Base-by-base conservation (phyloP, 495 filamentous ascomycete species). In the Xeromyces bisporus region DNA sequence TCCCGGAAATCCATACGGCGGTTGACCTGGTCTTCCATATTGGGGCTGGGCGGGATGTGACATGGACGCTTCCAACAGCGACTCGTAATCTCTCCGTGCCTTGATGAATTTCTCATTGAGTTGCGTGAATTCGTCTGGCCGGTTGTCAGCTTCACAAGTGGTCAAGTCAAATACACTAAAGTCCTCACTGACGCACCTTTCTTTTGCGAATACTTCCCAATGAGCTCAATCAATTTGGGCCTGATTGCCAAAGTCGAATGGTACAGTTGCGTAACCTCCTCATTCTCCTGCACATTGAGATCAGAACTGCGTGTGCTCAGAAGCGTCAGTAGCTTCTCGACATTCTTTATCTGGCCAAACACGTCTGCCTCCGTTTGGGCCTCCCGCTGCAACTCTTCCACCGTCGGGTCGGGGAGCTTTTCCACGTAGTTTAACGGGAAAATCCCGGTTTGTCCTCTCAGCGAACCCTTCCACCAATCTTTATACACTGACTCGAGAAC, bases 101-200 rank as follows among this genome's bases (percentile, higher is more conserved):
- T 97, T 97, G 64, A 97, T 96, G 53, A 97, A 97, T 51, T 96
- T 96, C 44, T 97, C 89, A 48, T 97, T 97, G 25, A 97, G 68
- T 45, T 93, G 84, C 2, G 87, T 93, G 47, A 97, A 94, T 47
- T 97, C 89, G 56, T 97, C 85, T 93, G 39, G 6, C 31, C 10
- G 18, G 7, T 11, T 18, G 24, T 59, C 11, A 55, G 47, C 14
- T 31, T n/a, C 6, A 12, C 18, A n/a, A 7, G n/a, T n/a, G n/a
- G n/a, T n/a, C n/a, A n/a, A n/a, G n/a, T n/a, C n/a, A 23, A 23
- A 9, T 23, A 30, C 1, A 13, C n/a, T 28, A 8, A 16, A 0
- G 33, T 24, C 9, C 10, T n/a, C 17, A 8, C 8, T 13, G 3
- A 28, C 45, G 34, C 62, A 89, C 85, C 89, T 58, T 97, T 97